Evolutionary conservation across 2,329 filamentous ascomycete genomes (phyloP).

Genomic region (Boeremia exigua): DNA sequence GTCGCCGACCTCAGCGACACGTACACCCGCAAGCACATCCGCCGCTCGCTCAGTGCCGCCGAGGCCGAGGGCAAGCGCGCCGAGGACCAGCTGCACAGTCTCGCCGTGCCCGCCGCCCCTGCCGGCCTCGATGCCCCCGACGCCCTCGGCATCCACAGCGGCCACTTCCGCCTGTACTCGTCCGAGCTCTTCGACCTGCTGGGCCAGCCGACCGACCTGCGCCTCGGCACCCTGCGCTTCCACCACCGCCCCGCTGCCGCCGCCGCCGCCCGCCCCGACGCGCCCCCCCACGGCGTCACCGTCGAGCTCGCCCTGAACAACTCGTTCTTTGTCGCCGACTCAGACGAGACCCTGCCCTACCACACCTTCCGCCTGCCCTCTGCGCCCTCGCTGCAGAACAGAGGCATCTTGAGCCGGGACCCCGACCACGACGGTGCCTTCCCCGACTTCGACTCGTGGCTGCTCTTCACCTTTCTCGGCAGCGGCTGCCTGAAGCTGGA

Average conservation of each 20-base stretch:
- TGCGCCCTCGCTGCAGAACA: constrained; percentile 40
- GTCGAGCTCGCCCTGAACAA: constrained; percentile 43
- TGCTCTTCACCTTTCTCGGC: constrained; percentile 47
- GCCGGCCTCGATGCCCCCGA: constrained; percentile 11
- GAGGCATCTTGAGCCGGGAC: constrained; percentile 42
- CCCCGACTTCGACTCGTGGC: constrained; percentile 45
- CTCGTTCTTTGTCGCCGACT: constrained; percentile 45
- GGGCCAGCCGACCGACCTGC: constrained; percentile 43
- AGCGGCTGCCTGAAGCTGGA: constrained; percentile 45
- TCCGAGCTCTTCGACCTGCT: constrained; percentile 45
- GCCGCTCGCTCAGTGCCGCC: constrained; percentile 35
- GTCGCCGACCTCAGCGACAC: constrained; percentile 39
- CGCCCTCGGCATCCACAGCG: constrained; percentile 37
- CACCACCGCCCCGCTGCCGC: constrained; percentile 23
- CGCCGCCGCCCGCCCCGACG: not conserved
- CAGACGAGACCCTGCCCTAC: constrained; percentile 44
- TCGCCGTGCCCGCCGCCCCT: constrained; percentile 16
- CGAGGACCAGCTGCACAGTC: constrained; percentile 38
- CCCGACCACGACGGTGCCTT: constrained; percentile 38
- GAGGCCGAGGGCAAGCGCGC: constrained; percentile 40
- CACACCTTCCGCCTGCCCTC: constrained; percentile 42
- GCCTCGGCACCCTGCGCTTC: constrained; percentile 46
- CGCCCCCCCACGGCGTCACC: constrained; percentile 20
- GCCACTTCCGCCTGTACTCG: constrained; percentile 46
- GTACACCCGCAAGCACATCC: constrained; percentile 43